These are phyloP conservation scores for Saccharomyces mikatae DNA, from an alignment of 805 yeast genomes.

Conservation along the genomic window DNA sequence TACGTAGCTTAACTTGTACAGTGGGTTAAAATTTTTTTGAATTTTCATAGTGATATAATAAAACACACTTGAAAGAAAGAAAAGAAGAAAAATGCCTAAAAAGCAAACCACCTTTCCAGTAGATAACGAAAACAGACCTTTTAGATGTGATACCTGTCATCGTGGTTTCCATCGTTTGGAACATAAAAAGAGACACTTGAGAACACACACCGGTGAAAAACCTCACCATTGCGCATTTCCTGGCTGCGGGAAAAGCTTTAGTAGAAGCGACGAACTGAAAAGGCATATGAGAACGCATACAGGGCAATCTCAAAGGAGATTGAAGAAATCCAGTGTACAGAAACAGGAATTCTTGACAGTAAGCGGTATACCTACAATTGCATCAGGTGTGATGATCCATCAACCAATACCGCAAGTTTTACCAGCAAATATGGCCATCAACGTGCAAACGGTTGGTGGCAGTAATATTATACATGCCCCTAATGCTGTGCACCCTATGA, in stretches of 20 bases:
- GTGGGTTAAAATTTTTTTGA: no score
- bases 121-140: constrained; percentile 48
- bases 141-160: constrained; percentile 74
- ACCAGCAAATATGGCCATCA: constrained; percentile 3
- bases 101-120: not conserved
- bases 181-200: constrained; percentile 83
- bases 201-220: constrained; percentile 91
- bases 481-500: constrained; percentile 1
- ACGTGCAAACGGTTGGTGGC: not conserved
- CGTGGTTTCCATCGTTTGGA: constrained; percentile 84
- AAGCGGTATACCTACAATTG: not conserved
- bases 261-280: constrained; percentile 78
- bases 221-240: constrained; percentile 81
- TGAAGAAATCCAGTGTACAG: constrained; percentile 3
- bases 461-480: not conserved
- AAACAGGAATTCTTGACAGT: not conserved
- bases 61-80: not conserved
- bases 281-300: constrained; percentile 75
- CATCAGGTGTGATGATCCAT: not conserved
- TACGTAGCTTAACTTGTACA: not conserved
- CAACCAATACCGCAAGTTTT: constrained; percentile 1
- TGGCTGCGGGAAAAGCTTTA: constrained; percentile 74
- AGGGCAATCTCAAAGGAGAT: constrained; percentile 6
- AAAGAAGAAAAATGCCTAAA: not conserved
- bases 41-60: no score